Percentiles rank a stretch among this genome's conserved stretches.
Conservation (phyloP, 768 basidiomycete genomes). For the Chalciporus pseudorubinellus region DNA sequence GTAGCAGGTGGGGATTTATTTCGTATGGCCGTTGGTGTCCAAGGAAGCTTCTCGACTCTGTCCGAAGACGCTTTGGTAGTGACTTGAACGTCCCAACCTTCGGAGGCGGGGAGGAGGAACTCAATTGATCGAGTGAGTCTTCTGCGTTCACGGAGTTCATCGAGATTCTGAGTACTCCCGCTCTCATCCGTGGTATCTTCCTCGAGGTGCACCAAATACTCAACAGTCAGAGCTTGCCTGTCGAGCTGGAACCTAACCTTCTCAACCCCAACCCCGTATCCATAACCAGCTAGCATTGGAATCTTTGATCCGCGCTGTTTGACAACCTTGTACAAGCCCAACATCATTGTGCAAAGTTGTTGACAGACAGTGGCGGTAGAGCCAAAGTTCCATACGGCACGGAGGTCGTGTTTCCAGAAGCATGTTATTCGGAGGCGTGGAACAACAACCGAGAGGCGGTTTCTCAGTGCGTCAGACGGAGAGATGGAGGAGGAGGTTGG, state of each 20-base stretch:
- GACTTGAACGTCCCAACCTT: conserved; percentile 87
- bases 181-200: conserved; percentile 36
- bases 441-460: conserved; percentile 22
- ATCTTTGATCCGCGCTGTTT: conserved; percentile 71
- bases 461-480: conserved; percentile 38
- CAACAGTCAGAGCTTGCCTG: conserved; percentile 76
- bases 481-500: conserved; percentile 32
- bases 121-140: conserved; percentile 77
- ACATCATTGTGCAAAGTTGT: conserved; percentile 81
- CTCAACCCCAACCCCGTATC: conserved; percentile 78
- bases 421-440: conserved; percentile 75
- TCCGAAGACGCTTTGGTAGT: conserved; percentile 71
- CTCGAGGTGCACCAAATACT: conserved; percentile 80
- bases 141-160: conserved; percentile 68
- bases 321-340: conserved; percentile 81
- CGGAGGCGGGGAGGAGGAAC: conserved; percentile 68
- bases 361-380: conserved; percentile 63
- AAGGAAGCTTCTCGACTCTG: conserved; percentile 68
- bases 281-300: conserved; percentile 74
- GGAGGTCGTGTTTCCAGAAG: conserved; percentile 94
- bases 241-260: conserved; percentile 77
- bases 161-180: conserved; percentile 44
- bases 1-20: conserved; percentile 34
- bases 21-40: conserved; percentile 62
- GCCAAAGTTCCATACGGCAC: conserved; percentile 80